A percentile compares a stretch with the other conserved stretches of the same genome.
Conservation (phyloP, 2,329 filamentous ascomycete species). For the Zasmidium angulare region DNA sequence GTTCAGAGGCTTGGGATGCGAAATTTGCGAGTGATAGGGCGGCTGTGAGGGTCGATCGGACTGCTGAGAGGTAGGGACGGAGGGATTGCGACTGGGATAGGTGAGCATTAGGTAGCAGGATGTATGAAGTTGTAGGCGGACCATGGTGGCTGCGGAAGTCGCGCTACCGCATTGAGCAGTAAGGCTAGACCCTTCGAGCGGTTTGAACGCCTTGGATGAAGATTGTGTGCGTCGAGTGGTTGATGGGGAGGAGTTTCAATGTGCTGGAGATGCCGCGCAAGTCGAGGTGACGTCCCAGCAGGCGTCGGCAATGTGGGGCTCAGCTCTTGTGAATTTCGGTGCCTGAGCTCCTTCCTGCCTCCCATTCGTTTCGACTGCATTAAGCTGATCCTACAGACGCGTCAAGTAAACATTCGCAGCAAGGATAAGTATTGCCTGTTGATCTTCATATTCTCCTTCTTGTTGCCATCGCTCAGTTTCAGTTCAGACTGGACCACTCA, state of each 20-base stretch:
- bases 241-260: background rate
- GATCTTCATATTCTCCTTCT: background rate
- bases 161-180: conserved; percentile 2
- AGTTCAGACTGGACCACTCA: background rate
- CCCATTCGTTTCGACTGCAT: background rate
- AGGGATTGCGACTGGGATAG: conserved; percentile 85
- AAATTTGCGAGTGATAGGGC: conserved; percentile 95
- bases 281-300: background rate
- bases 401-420: background rate
- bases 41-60: conserved; percentile 89
- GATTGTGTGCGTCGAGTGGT: background rate
- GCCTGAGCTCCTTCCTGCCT: no score
- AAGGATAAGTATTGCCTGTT: background rate
- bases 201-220: background rate
- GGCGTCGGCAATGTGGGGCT: background rate
- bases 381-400: conserved; percentile 5
- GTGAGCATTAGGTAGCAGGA: conserved; percentile 12
- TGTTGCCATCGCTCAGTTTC: background rate
- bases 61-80: conserved; percentile 92
- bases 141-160: conserved; percentile 12
- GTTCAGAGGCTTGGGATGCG: conserved; percentile 91
- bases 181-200: background rate
- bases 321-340: background rate
- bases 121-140: background rate
- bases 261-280: background rate